phyloP scores from a whole-genome alignment of 1,139 yeast species.

The Casaregolazyma lundiana region DNA sequence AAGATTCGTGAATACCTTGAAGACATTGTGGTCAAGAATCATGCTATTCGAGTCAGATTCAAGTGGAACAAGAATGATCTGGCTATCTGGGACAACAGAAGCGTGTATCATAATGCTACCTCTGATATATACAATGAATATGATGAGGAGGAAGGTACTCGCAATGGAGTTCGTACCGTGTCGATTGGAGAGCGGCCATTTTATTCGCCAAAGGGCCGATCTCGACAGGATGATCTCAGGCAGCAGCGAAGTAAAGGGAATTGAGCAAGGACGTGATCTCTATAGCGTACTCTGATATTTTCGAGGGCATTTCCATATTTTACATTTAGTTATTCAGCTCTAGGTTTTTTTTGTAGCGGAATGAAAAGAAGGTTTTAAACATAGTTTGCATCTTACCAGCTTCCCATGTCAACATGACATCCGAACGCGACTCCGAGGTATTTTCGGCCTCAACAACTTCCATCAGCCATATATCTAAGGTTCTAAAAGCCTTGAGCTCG shows the following conservation, averaged over 20 bases:
- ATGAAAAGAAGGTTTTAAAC: neutral
- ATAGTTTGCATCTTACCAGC: neutral
- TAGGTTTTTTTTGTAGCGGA: neutral
- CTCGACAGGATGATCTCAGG: constrained; percentile 17
- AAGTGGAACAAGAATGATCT: constrained; percentile 56
- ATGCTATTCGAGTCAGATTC: constrained; percentile 39
- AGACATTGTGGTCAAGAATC: constrained; percentile 16
- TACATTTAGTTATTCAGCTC: neutral
- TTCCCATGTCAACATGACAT: constrained; percentile 1
- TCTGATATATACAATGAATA: constrained; percentile 13
- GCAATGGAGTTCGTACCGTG: constrained; percentile 29
- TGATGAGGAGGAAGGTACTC: constrained; percentile 10
- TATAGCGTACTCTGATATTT: neutral
- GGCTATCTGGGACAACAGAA: constrained; percentile 39
- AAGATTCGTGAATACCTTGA: constrained; percentile 17
- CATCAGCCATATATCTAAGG: constrained; percentile 25
- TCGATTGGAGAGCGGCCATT: constrained; percentile 30
- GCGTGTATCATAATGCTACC: constrained; percentile 31
- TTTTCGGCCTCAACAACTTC: constrained; percentile 30
- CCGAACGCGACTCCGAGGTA: constrained; percentile 1
- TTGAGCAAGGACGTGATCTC: neutral
- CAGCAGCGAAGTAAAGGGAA: constrained; percentile 6
- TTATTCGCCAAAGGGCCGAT: constrained; percentile 16
- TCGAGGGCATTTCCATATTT: no score
- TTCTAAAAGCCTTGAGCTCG: constrained; percentile 25